Conservation (phyloP, 75 land plant genomes). For the Adiantum capillusveneris region DNA sequence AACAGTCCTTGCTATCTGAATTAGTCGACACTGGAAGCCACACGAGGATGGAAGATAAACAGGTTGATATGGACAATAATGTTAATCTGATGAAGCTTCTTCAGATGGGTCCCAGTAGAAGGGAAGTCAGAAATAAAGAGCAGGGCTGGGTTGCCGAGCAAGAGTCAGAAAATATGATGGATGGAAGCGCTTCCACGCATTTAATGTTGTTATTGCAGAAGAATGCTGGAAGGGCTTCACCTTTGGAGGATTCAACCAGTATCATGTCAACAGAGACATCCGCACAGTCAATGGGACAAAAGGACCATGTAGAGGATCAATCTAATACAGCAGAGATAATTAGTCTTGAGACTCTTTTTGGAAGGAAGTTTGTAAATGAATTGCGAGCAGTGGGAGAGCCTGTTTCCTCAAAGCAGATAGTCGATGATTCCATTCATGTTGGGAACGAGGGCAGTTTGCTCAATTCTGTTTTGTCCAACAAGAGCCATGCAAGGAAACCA, state of each 20-base stretch:
- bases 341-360: constrained; percentile 82
- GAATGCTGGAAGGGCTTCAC: constrained; percentile 18
- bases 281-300: constrained; percentile 1
- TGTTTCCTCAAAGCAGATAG: constrained; percentile 27
- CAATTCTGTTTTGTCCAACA: background rate
- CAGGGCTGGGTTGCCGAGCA: background rate
- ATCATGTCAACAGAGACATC: background rate
- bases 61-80: background rate
- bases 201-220: constrained; percentile 75
- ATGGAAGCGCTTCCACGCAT: constrained; percentile 73
- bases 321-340: constrained; percentile 25
- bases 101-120: constrained; percentile 8
- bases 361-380: constrained; percentile 79
- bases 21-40: constrained; percentile 1
- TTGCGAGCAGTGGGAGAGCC: constrained; percentile 70
- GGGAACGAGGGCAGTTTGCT: background rate
- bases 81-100: constrained; percentile 9
- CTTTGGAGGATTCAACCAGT: background rate
- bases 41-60: constrained; percentile 8
- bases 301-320: constrained; percentile 22
- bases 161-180: constrained; percentile 17
- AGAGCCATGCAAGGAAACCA: too few species aligned
- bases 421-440: background rate
- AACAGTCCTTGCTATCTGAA: constrained; percentile 76
- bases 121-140: constrained; percentile 4